These are phyloP conservation scores for Rubia yunnanensis DNA, from an alignment of 257 asterid species.

Conservation along the genomic window DNA sequence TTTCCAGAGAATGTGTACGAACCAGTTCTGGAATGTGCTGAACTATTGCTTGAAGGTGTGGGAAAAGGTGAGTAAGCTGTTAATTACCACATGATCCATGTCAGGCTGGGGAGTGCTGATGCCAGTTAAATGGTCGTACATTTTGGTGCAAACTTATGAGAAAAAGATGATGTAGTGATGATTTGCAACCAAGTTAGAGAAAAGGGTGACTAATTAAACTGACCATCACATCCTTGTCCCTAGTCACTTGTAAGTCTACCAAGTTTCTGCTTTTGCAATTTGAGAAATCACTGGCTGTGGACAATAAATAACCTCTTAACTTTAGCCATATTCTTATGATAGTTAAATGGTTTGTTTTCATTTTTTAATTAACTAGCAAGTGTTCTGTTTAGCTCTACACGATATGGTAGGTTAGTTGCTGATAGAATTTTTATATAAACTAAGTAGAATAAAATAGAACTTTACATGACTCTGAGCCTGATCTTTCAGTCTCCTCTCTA, in stretches of 20 bases:
- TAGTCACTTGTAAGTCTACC: neutral
- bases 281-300: neutral
- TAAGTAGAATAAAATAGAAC: neutral
- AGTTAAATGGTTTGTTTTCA: neutral
- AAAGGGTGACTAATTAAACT: neutral
- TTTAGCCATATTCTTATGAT: neutral
- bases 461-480: neutral
- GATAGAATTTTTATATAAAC: neutral
- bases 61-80: constrained; percentile 59
- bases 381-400: neutral
- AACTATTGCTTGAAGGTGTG: constrained; percentile 82
- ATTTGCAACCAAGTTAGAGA: neutral
- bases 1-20: constrained; percentile 98
- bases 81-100: constrained; percentile 3
- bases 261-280: neutral
- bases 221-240: neutral
- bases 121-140: neutral
- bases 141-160: neutral
- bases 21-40: constrained; percentile 85
- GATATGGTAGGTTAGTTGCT: neutral
- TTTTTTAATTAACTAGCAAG: neutral
- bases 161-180: neutral
- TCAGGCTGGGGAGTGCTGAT: neutral
- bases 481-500: neutral
- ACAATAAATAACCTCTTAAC: neutral